Evolutionary conservation across 2,329 filamentous ascomycete species (phyloP).

Genomic region (Nemania abortiva): DNA sequence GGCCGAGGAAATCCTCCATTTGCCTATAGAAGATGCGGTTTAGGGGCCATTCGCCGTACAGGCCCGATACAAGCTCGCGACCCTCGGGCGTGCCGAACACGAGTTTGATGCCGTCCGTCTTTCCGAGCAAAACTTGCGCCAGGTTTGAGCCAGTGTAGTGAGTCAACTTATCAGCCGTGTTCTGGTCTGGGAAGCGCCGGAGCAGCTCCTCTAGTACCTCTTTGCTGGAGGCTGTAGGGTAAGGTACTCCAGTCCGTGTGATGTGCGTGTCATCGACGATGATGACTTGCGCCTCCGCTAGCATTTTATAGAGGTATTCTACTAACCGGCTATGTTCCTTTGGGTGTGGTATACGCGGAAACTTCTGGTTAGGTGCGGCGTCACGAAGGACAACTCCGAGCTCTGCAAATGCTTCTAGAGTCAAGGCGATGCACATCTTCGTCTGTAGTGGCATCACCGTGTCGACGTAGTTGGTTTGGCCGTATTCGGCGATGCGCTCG

Average conservation of each 20-base stretch:
- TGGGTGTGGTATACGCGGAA: constrained; percentile 45
- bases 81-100: constrained; percentile 55
- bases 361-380: constrained; percentile 45
- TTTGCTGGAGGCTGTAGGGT: constrained; percentile 52
- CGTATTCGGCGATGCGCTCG: constrained; percentile 45
- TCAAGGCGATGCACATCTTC: constrained; percentile 36
- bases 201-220: constrained; percentile 50
- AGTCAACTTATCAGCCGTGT: constrained; percentile 46
- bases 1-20: constrained; percentile 53
- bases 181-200: constrained; percentile 46
- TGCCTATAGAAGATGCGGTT: constrained; percentile 52
- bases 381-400: constrained; percentile 47
- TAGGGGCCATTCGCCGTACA: constrained; percentile 55
- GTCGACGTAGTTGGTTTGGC: constrained; percentile 45
- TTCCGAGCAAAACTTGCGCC: constrained; percentile 49
- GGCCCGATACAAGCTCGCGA: constrained; percentile 51
- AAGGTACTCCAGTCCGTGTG: constrained; percentile 47
- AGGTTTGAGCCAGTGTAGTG: constrained; percentile 47
- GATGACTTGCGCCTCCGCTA: constrained; percentile 51
- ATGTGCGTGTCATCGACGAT: constrained; percentile 44
- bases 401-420: constrained; percentile 53
- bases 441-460: constrained; percentile 46
- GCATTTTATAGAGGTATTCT: constrained; percentile 45
- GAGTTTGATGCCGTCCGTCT: constrained; percentile 54
- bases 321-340: constrained; percentile 50